phyloP scores from a whole-genome alignment of 2,329 filamentous ascomycete species.

The Verruconis gallopava region DNA sequence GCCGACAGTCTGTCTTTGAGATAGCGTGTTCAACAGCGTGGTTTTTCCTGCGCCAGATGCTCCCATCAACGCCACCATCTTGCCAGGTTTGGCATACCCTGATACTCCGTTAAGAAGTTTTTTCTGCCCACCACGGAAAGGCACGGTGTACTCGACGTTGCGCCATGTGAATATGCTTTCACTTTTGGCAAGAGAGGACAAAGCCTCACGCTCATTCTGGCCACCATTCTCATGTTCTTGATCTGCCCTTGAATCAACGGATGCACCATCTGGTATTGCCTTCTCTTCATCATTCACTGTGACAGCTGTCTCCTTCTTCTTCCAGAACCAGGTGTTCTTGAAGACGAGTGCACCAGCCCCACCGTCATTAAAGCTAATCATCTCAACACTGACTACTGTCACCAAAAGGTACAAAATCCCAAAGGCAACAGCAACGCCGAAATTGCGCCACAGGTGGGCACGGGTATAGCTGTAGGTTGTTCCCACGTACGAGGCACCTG shows the following conservation, averaged over 20 bases:
- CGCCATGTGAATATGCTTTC: conserved; percentile 38
- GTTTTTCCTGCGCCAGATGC: conserved; percentile 75
- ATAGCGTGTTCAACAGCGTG: conserved; percentile 64
- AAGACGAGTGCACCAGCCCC: conserved; percentile 60
- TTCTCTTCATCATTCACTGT: conserved; percentile 20
- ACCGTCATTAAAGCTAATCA: conserved; percentile 39
- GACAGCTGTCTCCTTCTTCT: conserved; percentile 42
- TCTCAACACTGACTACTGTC: conserved; percentile 35
- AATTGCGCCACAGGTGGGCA: conserved; percentile 41
- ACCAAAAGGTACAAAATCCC: conserved; percentile 58
- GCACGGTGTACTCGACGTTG: conserved; percentile 42
- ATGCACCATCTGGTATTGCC: not conserved
- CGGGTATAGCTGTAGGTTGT: conserved; percentile 44
- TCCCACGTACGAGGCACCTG: conserved; percentile 48
- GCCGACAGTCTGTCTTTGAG: conserved; percentile 56
- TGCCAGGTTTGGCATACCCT: conserved; percentile 43
- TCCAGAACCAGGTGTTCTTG: conserved; percentile 44
- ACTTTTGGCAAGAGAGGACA: conserved; percentile 18
- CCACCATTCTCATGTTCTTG: conserved; percentile 24
- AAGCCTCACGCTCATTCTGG: conserved; percentile 24
- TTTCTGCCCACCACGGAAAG: conserved; percentile 37
- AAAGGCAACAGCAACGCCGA: conserved; percentile 11
- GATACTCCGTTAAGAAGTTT: conserved; percentile 41
- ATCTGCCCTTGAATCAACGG: conserved; percentile 11
- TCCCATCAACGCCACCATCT: conserved; percentile 36